Conservation (phyloP, 768 basidiomycete genomes). For the Boletus vermiculosoides region DNA sequence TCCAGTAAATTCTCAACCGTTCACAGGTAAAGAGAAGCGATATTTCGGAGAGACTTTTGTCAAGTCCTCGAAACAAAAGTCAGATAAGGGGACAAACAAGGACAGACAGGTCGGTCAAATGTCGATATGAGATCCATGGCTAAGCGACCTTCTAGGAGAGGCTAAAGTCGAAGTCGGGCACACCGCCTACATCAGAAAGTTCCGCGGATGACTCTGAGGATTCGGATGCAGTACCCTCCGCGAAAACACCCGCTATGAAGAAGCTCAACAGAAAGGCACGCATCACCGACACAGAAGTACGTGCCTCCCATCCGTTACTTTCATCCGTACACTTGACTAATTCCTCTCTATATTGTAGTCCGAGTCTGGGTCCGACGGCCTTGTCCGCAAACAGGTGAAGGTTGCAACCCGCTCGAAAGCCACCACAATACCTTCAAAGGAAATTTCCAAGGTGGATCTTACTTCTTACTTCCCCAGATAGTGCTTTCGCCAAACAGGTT, state of each 20-base stretch:
- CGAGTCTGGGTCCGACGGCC: slow-evolving; percentile 12
- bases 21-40: slow-evolving; percentile 40
- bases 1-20: background rate
- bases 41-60: slow-evolving; percentile 33
- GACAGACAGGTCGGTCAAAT: slow-evolving; percentile 18
- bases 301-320: background rate
- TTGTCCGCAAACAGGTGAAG: background rate
- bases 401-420: slow-evolving; percentile 2
- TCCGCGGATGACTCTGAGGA: slow-evolving; percentile 7
- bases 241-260: background rate
- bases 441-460: slow-evolving; percentile 13
- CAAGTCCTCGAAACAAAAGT: slow-evolving; percentile 18
- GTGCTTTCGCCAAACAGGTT: slow-evolving; percentile 6
- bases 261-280: slow-evolving; percentile 5
- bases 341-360: slow-evolving; percentile 12
- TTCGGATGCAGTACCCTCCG: slow-evolving; percentile 3
- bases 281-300: slow-evolving; percentile 14
- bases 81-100: slow-evolving; percentile 13
- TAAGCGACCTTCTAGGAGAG: slow-evolving; percentile 15
- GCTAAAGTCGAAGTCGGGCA: slow-evolving; percentile 12
- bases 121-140: background rate
- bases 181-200: slow-evolving; percentile 8
- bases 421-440: background rate
- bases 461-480: background rate
- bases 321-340: background rate